A percentile compares a stretch with the other conserved stretches of the same genome.
These are phyloP conservation scores for Ophiostoma triangulosporum DNA, from an alignment of 2,329 filamentous ascomycete genomes.

Conservation along the genomic window DNA sequence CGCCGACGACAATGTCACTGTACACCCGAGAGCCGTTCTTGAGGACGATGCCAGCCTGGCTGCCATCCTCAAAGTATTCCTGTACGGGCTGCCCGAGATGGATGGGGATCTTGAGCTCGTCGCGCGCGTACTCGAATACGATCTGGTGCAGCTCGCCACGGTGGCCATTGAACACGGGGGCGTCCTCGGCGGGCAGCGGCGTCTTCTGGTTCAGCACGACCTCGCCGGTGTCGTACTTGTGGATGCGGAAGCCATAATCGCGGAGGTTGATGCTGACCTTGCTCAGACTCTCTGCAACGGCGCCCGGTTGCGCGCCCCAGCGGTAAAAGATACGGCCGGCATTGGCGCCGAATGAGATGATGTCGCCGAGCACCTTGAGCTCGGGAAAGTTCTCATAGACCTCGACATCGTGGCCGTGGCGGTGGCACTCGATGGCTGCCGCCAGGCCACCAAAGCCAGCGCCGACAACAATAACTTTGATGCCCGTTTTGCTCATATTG, in stretches of 20 bases:
- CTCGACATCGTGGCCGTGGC: constrained; percentile 44
- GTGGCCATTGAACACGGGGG: constrained; percentile 46
- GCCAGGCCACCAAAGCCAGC: constrained; percentile 49
- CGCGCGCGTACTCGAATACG: constrained; percentile 42
- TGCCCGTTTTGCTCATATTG: constrained; percentile 26
- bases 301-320: constrained; percentile 34
- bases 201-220: constrained; percentile 42
- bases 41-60: constrained; percentile 32
- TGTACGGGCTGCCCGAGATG: constrained; percentile 36
- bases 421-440: constrained; percentile 48
- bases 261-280: constrained; percentile 37
- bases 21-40: constrained; percentile 12
- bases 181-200: constrained; percentile 28
- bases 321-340: constrained; percentile 46
- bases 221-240: constrained; percentile 47
- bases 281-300: constrained; percentile 32
- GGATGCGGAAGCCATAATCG: constrained; percentile 45
- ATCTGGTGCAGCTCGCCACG: constrained; percentile 46
- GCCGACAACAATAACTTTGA: constrained; percentile 38
- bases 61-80: constrained; percentile 41
- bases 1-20: constrained; percentile 38
- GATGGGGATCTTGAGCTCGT: constrained; percentile 41
- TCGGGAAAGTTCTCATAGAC: constrained; percentile 45
- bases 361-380: constrained; percentile 46
- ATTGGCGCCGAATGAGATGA: constrained; percentile 49